These are phyloP conservation scores for Penicillium cataractarum DNA, from an alignment of 495 filamentous ascomycete genomes.

Conservation along the genomic window DNA sequence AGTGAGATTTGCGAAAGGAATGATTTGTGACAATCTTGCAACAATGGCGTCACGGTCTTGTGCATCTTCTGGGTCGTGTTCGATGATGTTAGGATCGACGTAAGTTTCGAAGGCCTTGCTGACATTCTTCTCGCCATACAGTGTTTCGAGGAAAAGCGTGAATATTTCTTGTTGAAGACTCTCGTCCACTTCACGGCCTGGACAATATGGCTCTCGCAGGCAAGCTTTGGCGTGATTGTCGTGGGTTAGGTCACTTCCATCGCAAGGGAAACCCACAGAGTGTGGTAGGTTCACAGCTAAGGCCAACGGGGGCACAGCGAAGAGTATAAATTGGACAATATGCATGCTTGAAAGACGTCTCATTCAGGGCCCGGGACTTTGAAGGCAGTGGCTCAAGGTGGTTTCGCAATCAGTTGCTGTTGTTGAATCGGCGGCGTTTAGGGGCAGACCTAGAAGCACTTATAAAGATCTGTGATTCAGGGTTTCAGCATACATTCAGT, in stretches of 20 bases:
- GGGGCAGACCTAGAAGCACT: background rate
- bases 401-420: background rate
- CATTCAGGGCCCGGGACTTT: background rate
- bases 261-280: background rate
- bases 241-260: background rate
- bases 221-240: background rate
- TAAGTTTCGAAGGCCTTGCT: conserved; percentile 4
- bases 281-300: background rate
- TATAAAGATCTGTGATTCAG: background rate
- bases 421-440: background rate
- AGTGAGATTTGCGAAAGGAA: background rate
- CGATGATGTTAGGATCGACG: background rate
- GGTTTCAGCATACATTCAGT: background rate
- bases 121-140: background rate
- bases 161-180: background rate
- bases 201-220: background rate
- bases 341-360: background rate
- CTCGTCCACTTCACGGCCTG: background rate
- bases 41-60: background rate
- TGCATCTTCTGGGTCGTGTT: background rate
- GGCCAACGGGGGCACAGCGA: background rate
- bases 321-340: background rate
- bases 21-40: background rate
- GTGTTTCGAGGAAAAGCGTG: background rate
- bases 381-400: background rate